Evolutionary conservation across 1,284 basidiomycete species (phyloP), one percentile per base, ranked within the genome.

Genomic region (Pseudozyma pruni): DNA sequence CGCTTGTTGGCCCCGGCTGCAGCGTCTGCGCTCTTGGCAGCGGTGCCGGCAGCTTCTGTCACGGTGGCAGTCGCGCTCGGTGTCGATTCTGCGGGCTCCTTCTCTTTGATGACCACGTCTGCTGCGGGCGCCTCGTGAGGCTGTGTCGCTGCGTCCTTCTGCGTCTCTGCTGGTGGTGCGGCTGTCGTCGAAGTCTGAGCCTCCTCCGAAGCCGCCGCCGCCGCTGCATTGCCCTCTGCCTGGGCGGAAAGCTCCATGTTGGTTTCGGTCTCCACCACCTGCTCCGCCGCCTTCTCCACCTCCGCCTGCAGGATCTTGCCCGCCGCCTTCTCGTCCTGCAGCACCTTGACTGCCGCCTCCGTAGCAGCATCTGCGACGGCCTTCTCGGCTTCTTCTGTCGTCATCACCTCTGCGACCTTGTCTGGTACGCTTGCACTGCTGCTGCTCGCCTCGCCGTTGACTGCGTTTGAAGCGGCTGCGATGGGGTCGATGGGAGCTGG

Each of bases 351-450:
- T 5, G 60, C 67, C 22, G 67, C 67, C 43, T 63, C 60, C n/a
- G 67, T 56, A 6, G 67, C 67, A 10, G 67, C 67, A 19, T 46
- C 55, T 8, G 60, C 67, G 0, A 63, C 60, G 1, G 56, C 67
- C 29, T 55, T 40, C 31, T 70, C 67, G 3, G 67, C 67, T 47
- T 70, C 67, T 20, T 58, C 67, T 2, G 60, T 70, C n/a, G 67
- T 63, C 67, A 70, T 63, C 3, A 9, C 58, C 29, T 40, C 40
- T 2, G 19, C 34, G 6, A 32, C 1, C 19, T 41, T 32, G n/a
- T 38, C n/a, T n/a, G n/a, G n/a, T n/a, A n/a, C n/a, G n/a, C n/a
- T 27, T 13, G 35, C 46, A 4, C 32, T 40, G 17, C 25, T 46
- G 29, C n/a, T 27, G 32, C 23, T 33, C 25, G 37, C 7, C 2